These are phyloP conservation scores for Paramecium biaurelia DNA, from an alignment of 73 alveolate genomes.

Conservation along the genomic window DNA sequence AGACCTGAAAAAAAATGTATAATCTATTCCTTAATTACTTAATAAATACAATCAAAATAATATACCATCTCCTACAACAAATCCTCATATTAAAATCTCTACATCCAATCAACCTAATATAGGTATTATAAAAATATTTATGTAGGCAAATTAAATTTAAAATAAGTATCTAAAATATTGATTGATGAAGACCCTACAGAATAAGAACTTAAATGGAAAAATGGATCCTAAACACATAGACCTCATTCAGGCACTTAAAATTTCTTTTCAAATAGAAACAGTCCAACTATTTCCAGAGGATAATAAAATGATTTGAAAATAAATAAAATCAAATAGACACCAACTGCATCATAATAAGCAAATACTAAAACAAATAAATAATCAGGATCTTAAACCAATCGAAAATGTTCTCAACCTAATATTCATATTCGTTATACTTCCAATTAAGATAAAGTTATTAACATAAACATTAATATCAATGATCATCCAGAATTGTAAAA, in stretches of 20 bases:
- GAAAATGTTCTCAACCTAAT: not conserved
- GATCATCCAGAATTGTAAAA: not conserved
- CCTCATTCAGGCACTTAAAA: slow-evolving; percentile 8
- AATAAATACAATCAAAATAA: not conserved
- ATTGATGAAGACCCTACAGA: slow-evolving; percentile 4
- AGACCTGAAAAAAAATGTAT: not conserved
- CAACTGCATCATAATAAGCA: not conserved
- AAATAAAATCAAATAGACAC: not conserved
- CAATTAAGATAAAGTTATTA: slow-evolving; percentile 10
- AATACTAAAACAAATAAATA: not conserved
- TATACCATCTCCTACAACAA: not conserved
- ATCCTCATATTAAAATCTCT: not conserved
- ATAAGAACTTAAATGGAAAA: slow-evolving; percentile 20
- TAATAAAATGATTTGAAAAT: not conserved
- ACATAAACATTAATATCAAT: not conserved
- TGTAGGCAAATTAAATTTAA: slow-evolving; percentile 6
- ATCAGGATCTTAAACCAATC: not conserved
- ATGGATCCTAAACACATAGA: slow-evolving; percentile 40
- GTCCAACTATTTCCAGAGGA: slow-evolving; percentile 8
- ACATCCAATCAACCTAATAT: not conserved
- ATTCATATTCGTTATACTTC: not conserved
- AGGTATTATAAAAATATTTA: not conserved
- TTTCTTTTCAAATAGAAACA: slow-evolving; percentile 18
- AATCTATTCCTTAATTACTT: not conserved
- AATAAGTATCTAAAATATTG: not conserved